Conservation (phyloP, 352 stramenopile genomes). For the Pythium oligandrum region DNA sequence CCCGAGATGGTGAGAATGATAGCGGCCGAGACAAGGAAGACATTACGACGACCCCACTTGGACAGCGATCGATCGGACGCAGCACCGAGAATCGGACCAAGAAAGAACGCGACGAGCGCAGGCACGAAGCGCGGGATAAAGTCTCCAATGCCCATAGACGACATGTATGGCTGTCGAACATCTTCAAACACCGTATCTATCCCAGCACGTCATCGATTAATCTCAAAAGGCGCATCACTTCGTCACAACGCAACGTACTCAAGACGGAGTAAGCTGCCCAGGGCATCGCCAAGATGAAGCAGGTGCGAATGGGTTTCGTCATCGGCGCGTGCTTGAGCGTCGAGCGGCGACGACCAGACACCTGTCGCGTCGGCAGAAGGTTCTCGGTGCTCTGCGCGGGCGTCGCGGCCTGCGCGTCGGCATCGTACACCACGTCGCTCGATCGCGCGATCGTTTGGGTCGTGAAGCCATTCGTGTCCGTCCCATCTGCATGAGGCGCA, state of each 20-base stretch:
- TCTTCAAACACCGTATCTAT: conserved; percentile 71
- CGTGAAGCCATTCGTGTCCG: too few species aligned
- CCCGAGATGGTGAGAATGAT: conserved; percentile 43
- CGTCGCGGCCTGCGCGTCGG: too few species aligned
- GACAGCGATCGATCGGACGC: conserved; percentile 70
- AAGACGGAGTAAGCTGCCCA: conserved; percentile 70
- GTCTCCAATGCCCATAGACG: conserved; percentile 57
- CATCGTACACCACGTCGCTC: too few species aligned
- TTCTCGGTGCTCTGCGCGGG: too few species aligned
- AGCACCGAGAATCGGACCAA: conserved; percentile 63
- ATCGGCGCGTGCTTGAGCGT: background rate
- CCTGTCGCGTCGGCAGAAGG: too few species aligned
- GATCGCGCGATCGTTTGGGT: too few species aligned
- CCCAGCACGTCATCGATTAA: background rate
- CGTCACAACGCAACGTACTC: conserved; percentile 24
- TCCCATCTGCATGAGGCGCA: too few species aligned
- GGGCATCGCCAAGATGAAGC: conserved; percentile 66
- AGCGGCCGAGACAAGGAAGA: conserved; percentile 50
- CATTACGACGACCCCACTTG: conserved; percentile 63
- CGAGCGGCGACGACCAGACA: too few species aligned
- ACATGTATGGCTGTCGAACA: conserved; percentile 63
- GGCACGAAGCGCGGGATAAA: conserved; percentile 60
- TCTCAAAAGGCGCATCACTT: too few species aligned
- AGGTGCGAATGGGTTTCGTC: conserved; percentile 29
- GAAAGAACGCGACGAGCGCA: conserved; percentile 54